These are phyloP conservation scores for Penicillium crystallinum DNA, from an alignment of 495 filamentous ascomycete species.

Conservation along the genomic window DNA sequence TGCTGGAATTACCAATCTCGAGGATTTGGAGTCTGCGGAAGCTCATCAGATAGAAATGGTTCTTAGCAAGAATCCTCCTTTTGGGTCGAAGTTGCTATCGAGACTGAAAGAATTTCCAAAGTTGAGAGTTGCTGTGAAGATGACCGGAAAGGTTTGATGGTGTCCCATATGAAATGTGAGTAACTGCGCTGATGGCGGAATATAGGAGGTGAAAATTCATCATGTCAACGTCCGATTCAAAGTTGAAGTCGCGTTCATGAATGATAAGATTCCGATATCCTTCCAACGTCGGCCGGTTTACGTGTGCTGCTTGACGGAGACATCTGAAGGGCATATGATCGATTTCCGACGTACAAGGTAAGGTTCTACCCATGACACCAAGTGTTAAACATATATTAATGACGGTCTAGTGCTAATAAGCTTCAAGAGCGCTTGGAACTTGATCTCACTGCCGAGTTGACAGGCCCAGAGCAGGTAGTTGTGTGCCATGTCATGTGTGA, in stretches of 20 bases:
- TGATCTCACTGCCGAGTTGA: slow-evolving; percentile 55
- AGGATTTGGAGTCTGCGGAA: slow-evolving; percentile 63
- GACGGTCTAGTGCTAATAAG: slow-evolving; percentile 51
- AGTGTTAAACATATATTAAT: slow-evolving; percentile 1
- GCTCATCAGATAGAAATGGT: slow-evolving; percentile 68
- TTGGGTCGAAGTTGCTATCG: slow-evolving; percentile 64
- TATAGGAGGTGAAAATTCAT: slow-evolving; percentile 35
- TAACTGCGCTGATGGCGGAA: slow-evolving; percentile 6
- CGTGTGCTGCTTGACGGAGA: slow-evolving; percentile 71
- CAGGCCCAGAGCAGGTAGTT: slow-evolving; percentile 51
- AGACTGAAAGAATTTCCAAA: slow-evolving; percentile 68
- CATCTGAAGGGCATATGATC: slow-evolving; percentile 64
- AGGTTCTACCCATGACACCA: neutral
- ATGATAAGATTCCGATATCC: slow-evolving; percentile 53
- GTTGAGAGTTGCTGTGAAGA: slow-evolving; percentile 54
- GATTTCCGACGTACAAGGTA: slow-evolving; percentile 74
- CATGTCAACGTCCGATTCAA: slow-evolving; percentile 57
- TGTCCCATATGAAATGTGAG: neutral
- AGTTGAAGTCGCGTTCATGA: slow-evolving; percentile 67
- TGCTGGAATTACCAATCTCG: slow-evolving; percentile 64
- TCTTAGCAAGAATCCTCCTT: slow-evolving; percentile 76
- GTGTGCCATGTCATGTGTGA: slow-evolving; percentile 79
- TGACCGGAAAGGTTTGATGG: slow-evolving; percentile 43
- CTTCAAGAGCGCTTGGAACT: slow-evolving; percentile 60
- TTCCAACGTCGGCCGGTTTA: slow-evolving; percentile 61